These are phyloP conservation scores for Blumeriella jaapii DNA, from an alignment of 2,329 filamentous ascomycete genomes.

Conservation along the genomic window DNA sequence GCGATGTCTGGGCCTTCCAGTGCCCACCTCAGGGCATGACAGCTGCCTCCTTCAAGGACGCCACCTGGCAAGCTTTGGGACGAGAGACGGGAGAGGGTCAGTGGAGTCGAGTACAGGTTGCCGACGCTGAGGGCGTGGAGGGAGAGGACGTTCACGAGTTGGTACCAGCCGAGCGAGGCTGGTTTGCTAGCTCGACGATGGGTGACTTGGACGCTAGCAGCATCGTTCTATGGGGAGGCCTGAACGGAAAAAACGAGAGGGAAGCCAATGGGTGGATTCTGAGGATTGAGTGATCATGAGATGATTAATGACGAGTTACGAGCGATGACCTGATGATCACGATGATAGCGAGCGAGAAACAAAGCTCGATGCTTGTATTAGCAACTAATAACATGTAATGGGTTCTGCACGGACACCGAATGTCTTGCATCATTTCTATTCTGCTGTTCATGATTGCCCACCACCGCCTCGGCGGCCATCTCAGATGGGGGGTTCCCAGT, in stretches of 20 bases:
- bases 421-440: too few species aligned
- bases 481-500: too few species aligned
- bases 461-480: too few species aligned
- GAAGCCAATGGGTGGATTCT: constrained; percentile 55
- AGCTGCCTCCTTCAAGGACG: constrained; percentile 42
- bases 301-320: neutral
- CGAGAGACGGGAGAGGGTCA: constrained; percentile 44
- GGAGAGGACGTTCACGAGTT: constrained; percentile 31
- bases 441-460: too few species aligned
- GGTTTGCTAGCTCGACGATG: constrained; percentile 45
- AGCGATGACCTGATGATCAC: neutral
- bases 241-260: constrained; percentile 38
- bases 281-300: constrained; percentile 32
- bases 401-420: too few species aligned
- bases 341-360: too few species aligned
- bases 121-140: constrained; percentile 34
- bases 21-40: constrained; percentile 44
- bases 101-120: constrained; percentile 45
- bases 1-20: constrained; percentile 54
- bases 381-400: too few species aligned
- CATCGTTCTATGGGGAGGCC: constrained; percentile 49
- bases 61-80: constrained; percentile 41
- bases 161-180: constrained; percentile 42
- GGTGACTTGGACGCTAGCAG: constrained; percentile 47
- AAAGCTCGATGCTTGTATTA: too few species aligned